A percentile compares a stretch with the other conserved stretches of the same genome.
Evolutionary conservation across 2,329 filamentous ascomycete genomes (phyloP).

Genomic region (Sarocladium strictum): DNA sequence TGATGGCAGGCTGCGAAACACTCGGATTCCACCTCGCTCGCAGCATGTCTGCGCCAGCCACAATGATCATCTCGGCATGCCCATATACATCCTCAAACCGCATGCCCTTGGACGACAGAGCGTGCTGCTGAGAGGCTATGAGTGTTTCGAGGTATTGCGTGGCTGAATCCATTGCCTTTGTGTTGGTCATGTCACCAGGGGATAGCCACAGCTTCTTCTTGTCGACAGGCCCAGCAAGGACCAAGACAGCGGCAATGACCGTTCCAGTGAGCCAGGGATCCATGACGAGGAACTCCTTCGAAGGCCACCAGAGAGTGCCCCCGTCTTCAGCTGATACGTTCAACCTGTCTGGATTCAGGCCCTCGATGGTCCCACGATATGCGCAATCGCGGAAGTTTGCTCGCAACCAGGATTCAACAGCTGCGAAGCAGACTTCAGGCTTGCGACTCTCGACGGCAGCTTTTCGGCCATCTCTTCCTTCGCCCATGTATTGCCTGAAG

Average conservation of each 20-base stretch:
- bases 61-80: not conserved
- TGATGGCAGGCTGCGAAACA: not conserved
- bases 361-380: not conserved
- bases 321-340: not conserved
- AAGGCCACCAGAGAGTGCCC: not conserved
- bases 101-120: no score
- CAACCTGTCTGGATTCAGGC: not conserved
- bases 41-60: not conserved
- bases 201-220: not conserved
- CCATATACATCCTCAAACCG: not conserved
- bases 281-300: not conserved
- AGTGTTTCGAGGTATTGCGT: not conserved
- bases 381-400: not conserved
- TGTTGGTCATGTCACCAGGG: not conserved
- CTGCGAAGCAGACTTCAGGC: not conserved
- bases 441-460: not conserved
- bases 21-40: not conserved
- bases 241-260: not conserved
- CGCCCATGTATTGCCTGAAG: not conserved
- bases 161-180: not conserved
- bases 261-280: not conserved
- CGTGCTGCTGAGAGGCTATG: not conserved
- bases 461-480: not conserved
- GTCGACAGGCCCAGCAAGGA: not conserved
- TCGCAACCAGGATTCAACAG: not conserved